A percentile compares a stretch with the other conserved stretches of the same genome.
Conservation (phyloP, 768 basidiomycete species). For the Mrakia gelida region DNA sequence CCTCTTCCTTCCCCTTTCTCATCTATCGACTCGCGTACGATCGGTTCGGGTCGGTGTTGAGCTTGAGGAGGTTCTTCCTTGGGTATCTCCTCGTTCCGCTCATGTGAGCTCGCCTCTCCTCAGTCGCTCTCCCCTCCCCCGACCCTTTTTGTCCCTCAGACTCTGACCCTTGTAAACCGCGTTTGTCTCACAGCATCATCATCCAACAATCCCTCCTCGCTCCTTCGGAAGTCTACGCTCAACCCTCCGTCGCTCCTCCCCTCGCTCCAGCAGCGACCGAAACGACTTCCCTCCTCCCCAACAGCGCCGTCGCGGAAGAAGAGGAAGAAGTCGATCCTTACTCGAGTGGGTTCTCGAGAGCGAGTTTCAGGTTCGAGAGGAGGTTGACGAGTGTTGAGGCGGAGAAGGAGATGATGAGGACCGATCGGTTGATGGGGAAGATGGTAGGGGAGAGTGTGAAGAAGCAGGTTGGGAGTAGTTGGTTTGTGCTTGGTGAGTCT, state of each 20-base stretch:
- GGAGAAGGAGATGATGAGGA: conserved; percentile 33
- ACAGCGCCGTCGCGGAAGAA: conserved; percentile 27
- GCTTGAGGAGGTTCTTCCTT: conserved; percentile 45
- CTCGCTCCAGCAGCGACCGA: conserved; percentile 12
- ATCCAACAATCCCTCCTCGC: conserved; percentile 44
- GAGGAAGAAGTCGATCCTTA: conserved; percentile 36
- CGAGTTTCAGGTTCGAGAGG: conserved; percentile 29
- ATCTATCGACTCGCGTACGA: conserved; percentile 42
- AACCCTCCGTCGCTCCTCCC: conserved; percentile 27
- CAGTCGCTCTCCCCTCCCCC: not conserved
- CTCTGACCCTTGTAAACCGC: no score
- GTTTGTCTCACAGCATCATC: conserved; percentile 38
- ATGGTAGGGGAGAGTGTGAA: conserved; percentile 40
- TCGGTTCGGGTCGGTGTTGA: conserved; percentile 13
- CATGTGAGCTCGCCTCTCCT: conserved; percentile 36
- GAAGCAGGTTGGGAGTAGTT: conserved; percentile 41
- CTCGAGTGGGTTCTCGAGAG: conserved; percentile 20
- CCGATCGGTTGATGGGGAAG: conserved; percentile 39
- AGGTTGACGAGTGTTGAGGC: conserved; percentile 28
- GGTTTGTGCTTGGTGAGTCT: conserved; percentile 41
- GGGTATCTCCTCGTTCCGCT: conserved; percentile 42
- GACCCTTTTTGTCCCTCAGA: no score
- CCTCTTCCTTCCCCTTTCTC: conserved; percentile 44
- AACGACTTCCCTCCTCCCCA: not conserved
- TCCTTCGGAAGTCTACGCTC: conserved; percentile 39